Base-by-base conservation (phyloP, 2,329 filamentous ascomycete genomes). In the Raffaelea arxii region DNA sequence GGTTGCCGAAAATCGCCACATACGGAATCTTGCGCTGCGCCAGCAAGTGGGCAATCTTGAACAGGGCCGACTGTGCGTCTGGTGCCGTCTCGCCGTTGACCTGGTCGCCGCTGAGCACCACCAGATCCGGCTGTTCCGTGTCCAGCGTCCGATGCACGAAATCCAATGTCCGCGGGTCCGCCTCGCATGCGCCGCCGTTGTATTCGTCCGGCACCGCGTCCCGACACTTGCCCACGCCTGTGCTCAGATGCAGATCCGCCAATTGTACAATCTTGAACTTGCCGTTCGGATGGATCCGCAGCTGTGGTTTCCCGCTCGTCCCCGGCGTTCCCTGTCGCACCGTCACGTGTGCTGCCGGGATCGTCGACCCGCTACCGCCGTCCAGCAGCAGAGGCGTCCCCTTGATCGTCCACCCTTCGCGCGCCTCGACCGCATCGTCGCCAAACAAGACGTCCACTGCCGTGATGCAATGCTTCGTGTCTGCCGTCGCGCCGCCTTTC, bases 191-290 rank as follows among this genome's bases (percentile, higher is more conserved):
- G 11, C 83, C 85, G 5, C 81, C 82, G 44, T 87, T 78, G 54
- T 79, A 77, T 41, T 74, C 75, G 51, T 80, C 76, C 0, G 90
- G 90, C 54, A 91, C 74, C n/a, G 88, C 79, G 56, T 98, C 89
- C 53, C 92, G 80, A 60, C 92, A 98, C 39, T 67, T 66, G 10
- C 92, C 92, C 5, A 90, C 74, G 10, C 91, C 92, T 3, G 92
- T 98, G 59, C 88, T 91, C 47, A 98, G 68, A 64, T 98, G 92
- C 51, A 97, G 68, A 67, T 98, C 92, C n/a, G 89, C 85, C 46
- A 94, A 72, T 65, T 98, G 92, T 75, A 98, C 80, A 53, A 98
- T 95, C 70, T 97, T 97, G 71, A 97, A 97, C 56, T 84, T 88
- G 25, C 91, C 92, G 60, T 92, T 88, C 51, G 94, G 88, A 38